Evolutionary conservation across 768 basidiomycete species (phyloP), one percentile per base, ranked within the genome.

Genomic region (Kwoniella heveanensis): DNA sequence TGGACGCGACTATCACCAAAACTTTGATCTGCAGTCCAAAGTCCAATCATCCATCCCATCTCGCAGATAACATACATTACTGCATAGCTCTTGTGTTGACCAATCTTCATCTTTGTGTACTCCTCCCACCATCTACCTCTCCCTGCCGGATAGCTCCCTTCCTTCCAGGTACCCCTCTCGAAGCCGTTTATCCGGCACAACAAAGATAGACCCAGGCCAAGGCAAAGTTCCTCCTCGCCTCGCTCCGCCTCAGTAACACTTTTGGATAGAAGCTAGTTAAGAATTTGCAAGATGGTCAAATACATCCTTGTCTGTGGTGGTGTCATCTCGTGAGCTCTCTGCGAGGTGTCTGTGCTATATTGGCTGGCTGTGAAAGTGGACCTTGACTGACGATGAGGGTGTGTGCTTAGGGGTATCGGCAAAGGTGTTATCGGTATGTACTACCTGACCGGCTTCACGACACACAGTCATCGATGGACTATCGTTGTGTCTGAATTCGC

Each of bases 401-500:
- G 7, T 30, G 17, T 3, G 46, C 22, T 15, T 57, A 79, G 92
- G 75, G 95, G 95, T 58, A 99, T 99, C 74, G 95, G 95, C 68
- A 99, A 99, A 86, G 95, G 95, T 72, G 92, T 98, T 66, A 97
- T 99, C 77, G 95, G 95, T 97, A 80, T 58, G 82, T 74, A n/a
- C n/a, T n/a, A n/a, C n/a, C n/a, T n/a, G n/a, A n/a, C 19, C 44
- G 15, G 25, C 57, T 25, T 21, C 13, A 13, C 32, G 5, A 6
- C 32, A n/a, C n/a, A n/a, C n/a, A n/a, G n/a, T n/a, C n/a, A n/a
- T n/a, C n/a, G n/a, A n/a, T n/a, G n/a, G n/a, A n/a, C n/a, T n/a
- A n/a, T n/a, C n/a, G n/a, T n/a, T n/a, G n/a, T n/a, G n/a, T n/a
- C n/a, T n/a, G n/a, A n/a, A n/a, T n/a, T n/a, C n/a, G n/a, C n/a